phyloP scores from a whole-genome alignment of 495 filamentous ascomycete species.

The Choiromyces venosus region DNA sequence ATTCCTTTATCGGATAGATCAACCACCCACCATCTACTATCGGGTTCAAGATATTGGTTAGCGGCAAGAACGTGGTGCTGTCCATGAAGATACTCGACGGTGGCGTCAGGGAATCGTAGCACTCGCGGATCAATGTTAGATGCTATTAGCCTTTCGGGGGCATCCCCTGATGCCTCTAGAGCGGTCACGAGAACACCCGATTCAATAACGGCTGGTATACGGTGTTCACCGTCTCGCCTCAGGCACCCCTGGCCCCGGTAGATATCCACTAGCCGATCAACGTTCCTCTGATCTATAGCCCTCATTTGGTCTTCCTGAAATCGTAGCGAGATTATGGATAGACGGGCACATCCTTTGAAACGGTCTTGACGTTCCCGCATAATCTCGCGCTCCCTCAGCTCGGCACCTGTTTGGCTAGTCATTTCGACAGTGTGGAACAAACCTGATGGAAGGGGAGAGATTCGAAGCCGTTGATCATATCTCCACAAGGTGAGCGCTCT shows the following conservation, averaged over 20 bases:
- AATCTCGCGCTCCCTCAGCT: not conserved
- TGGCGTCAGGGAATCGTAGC: constrained; percentile 4
- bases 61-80: constrained; percentile 19
- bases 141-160: not conserved
- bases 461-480: not conserved
- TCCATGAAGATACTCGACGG: constrained; percentile 17
- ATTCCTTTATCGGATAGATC: constrained; percentile 8
- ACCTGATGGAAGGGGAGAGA: too few species aligned
- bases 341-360: not conserved
- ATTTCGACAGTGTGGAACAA: not conserved
- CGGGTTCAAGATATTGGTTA: not conserved
- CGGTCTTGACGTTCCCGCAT: not conserved
- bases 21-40: constrained; percentile 14
- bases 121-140: not conserved
- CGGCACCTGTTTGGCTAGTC: not conserved
- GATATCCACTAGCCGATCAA: constrained; percentile 16
- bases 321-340: not conserved
- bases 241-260: constrained; percentile 8
- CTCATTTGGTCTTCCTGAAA: not conserved
- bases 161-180: not conserved
- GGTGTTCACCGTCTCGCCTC: constrained; percentile 9
- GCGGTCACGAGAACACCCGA: not conserved
- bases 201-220: constrained; percentile 17
- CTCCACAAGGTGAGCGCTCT: too few species aligned
- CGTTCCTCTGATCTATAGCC: constrained; percentile 22